These are phyloP conservation scores for Calocybe indica DNA, from an alignment of 768 basidiomycete species.

Conservation along the genomic window DNA sequence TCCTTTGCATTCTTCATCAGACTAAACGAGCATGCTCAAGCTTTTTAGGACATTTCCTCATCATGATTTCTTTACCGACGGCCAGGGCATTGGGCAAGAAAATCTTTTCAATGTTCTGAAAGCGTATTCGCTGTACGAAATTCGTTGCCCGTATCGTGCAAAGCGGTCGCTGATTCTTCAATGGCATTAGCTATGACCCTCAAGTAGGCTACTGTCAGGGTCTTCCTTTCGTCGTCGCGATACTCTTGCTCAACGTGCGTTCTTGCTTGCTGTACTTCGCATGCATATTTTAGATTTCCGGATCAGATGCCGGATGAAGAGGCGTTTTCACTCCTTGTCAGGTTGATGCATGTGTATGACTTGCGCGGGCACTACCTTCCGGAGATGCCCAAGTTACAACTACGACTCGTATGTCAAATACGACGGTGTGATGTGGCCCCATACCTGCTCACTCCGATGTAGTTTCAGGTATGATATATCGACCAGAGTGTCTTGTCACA, in stretches of 20 bases:
- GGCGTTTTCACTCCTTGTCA: constrained; percentile 91
- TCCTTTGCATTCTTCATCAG: constrained; percentile 20
- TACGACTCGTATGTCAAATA: constrained; percentile 63
- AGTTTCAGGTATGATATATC: constrained; percentile 53
- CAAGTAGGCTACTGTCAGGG: constrained; percentile 99
- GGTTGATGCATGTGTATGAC: constrained; percentile 96
- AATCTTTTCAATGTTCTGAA: constrained; percentile 97
- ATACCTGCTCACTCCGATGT: neutral
- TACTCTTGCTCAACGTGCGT: constrained; percentile 83
- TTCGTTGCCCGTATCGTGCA: neutral
- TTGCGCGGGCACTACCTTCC: constrained; percentile 96
- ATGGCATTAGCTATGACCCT: constrained; percentile 60
- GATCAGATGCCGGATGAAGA: constrained; percentile 98
- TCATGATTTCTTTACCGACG: constrained; percentile 93
- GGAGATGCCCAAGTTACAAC: constrained; percentile 96
- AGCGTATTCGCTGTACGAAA: constrained; percentile 84
- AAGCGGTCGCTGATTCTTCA: too few species aligned
- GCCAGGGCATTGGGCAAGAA: constrained; percentile 93
- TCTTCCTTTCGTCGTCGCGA: constrained; percentile 92
- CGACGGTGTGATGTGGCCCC: neutral
- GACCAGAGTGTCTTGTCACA: constrained; percentile 3
- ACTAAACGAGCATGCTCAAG: constrained; percentile 6
- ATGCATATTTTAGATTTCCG: constrained; percentile 7
- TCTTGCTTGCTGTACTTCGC: neutral
- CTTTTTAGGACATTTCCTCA: constrained; percentile 83